These are phyloP conservation scores for Aspergillus heteromorphus DNA, from an alignment of 495 filamentous ascomycete species.

Conservation along the genomic window DNA sequence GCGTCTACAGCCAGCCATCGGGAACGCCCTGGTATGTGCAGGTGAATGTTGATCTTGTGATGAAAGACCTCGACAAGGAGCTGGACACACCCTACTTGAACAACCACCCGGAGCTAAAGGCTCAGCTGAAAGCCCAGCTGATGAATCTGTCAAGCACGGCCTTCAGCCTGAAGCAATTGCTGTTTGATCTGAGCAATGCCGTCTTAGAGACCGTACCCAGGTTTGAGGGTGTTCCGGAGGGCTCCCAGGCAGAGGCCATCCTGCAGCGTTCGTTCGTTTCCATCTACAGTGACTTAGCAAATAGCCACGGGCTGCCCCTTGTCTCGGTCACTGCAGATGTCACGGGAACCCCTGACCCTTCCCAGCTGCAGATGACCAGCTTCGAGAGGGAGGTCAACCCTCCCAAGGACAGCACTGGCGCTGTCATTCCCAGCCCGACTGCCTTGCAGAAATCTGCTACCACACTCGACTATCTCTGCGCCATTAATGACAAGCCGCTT, in stretches of 20 bases:
- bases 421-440: not conserved
- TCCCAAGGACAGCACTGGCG: slow-evolving; percentile 1
- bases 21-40: not conserved
- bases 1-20: not conserved
- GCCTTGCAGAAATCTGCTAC: not conserved
- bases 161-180: slow-evolving; percentile 9
- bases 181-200: slow-evolving; percentile 10
- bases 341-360: not conserved
- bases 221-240: not conserved
- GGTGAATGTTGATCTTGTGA: not conserved
- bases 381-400: slow-evolving; percentile 4
- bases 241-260: not conserved
- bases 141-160: slow-evolving; percentile 6
- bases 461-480: not conserved
- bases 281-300: not conserved
- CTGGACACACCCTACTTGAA: slow-evolving; percentile 2
- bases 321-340: slow-evolving; percentile 4
- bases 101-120: not conserved
- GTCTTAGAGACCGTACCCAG: not conserved
- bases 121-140: not conserved
- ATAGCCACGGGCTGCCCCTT: not conserved
- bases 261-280: not conserved
- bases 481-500: not conserved
- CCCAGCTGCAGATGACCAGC: slow-evolving; percentile 3
- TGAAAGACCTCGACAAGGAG: slow-evolving; percentile 1